Evolutionary conservation across 2,329 filamentous ascomycete species (phyloP).

Genomic region (Daldinia sp.): DNA sequence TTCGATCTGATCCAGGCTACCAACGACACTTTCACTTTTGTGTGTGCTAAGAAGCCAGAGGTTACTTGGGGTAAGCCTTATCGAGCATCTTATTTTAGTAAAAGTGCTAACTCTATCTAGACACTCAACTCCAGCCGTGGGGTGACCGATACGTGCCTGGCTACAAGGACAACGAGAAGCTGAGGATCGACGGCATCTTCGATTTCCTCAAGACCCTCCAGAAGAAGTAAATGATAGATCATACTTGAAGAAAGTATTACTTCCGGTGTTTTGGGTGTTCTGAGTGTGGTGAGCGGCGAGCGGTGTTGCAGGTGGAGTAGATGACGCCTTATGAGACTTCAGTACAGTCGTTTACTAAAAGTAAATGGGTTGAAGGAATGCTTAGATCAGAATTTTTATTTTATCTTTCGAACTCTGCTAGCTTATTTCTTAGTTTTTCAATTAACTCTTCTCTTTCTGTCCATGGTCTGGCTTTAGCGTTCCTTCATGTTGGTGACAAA

Average conservation of each 20-base stretch:
- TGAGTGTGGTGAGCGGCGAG: neutral
- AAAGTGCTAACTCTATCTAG: conserved; percentile 24
- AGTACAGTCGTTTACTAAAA: conserved; percentile 14
- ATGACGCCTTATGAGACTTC: conserved; percentile 3
- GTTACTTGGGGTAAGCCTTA: conserved; percentile 41
- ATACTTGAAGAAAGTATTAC: neutral
- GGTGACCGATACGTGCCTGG: conserved; percentile 37
- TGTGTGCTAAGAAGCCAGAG: conserved; percentile 41
- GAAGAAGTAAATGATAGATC: neutral
- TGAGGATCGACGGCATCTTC: conserved; percentile 41
- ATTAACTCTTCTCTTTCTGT: neutral
- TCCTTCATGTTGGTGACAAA: neutral
- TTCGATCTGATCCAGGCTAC: conserved; percentile 42
- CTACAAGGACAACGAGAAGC: conserved; percentile 29
- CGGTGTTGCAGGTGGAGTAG: conserved; percentile 11
- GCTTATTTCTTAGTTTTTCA: neutral
- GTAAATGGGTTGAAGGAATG: conserved; percentile 4
- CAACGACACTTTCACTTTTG: conserved; percentile 43
- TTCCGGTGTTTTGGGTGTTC: conserved; percentile 18
- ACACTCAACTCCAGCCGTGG: conserved; percentile 39
- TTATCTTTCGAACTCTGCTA: conserved; percentile 15
- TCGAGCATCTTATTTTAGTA: neutral
- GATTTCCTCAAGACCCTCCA: neutral
- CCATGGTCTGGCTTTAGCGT: neutral
- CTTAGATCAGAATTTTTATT: conserved; percentile 3